phyloP scores from a whole-genome alignment of 148 eudicot genomes.

The Silene conica region DNA sequence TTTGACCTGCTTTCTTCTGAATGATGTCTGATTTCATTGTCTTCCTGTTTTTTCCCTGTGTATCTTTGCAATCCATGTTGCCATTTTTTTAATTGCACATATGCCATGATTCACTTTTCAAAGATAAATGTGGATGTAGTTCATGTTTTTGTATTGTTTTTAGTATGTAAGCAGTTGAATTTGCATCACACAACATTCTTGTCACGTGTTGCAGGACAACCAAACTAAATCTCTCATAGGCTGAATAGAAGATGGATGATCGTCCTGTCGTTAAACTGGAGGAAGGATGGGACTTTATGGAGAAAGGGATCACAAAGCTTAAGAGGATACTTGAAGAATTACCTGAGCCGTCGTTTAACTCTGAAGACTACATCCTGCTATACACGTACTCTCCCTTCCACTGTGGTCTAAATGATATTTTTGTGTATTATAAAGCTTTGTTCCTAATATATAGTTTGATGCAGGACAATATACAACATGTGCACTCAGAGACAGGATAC shows the following conservation, averaged over 20 bases:
- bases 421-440: not conserved
- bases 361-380: slow-evolving; percentile 37
- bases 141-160: not conserved
- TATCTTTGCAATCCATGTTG: not conserved
- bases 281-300: slow-evolving; percentile 38
- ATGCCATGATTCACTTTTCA: not conserved
- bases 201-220: slow-evolving; percentile 4
- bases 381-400: slow-evolving; percentile 30
- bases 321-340: slow-evolving; percentile 34
- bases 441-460: slow-evolving; percentile 2
- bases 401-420: not conserved
- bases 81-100: not conserved
- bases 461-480: slow-evolving; percentile 42
- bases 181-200: not conserved
- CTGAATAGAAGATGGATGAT: slow-evolving; percentile 12
- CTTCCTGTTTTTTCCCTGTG: not conserved
- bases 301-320: slow-evolving; percentile 35
- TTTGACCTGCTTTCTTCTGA: not conserved
- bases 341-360: slow-evolving; percentile 32
- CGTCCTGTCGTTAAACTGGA: slow-evolving; percentile 21
- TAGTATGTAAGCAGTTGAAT: not conserved
- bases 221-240: not conserved
- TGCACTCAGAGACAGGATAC: slow-evolving; percentile 36
- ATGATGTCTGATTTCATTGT: too few species aligned
- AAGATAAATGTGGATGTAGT: not conserved